Conservation (phyloP, 208 protist species). For the Novymonas esmeraldas region DNA sequence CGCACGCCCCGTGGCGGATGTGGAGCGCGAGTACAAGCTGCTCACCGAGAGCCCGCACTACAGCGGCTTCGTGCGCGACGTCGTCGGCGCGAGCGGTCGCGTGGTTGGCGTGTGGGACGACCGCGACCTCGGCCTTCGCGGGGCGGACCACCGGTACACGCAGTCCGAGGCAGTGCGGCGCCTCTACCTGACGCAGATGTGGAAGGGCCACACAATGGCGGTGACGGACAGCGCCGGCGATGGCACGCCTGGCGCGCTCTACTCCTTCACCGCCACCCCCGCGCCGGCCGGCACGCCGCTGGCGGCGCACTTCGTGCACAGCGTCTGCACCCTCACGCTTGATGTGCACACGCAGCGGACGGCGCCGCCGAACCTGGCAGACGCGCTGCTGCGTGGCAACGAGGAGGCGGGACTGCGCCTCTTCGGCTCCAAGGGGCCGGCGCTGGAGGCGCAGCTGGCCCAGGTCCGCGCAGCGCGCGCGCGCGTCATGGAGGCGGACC, state of each 20-base stretch:
- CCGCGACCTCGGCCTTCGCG: constrained; percentile 76
- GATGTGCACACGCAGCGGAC: constrained; percentile 42
- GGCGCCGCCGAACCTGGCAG: constrained; percentile 26
- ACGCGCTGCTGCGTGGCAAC: constrained; percentile 21
- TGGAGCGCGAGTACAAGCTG: constrained; percentile 26
- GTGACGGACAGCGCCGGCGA: constrained; percentile 19
- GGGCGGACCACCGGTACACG: constrained; percentile 39
- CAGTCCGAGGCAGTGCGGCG: constrained; percentile 43
- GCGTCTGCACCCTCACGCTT: constrained; percentile 45
- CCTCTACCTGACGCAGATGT: constrained; percentile 51
- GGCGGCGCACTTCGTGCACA: constrained; percentile 34
- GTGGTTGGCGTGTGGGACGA: constrained; percentile 81
- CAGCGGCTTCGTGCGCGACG: constrained; percentile 26
- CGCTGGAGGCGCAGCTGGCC: constrained; percentile 1
- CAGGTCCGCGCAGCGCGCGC: constrained; percentile 13
- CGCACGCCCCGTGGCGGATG: constrained; percentile 3
- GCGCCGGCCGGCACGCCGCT: constrained; percentile 22
- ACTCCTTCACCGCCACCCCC: constrained; percentile 41
- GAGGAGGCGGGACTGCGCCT: constrained; percentile 16
- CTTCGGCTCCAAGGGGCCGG: neutral
- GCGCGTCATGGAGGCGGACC: constrained; percentile 41
- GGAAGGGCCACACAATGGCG: constrained; percentile 10
- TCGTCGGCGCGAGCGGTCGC: constrained; percentile 8
- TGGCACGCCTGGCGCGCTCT: constrained; percentile 16
- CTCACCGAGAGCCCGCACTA: constrained; percentile 38